A percentile compares a stretch with the other conserved stretches of the same genome.
phyloP scores from a whole-genome alignment of 768 basidiomycete species.

The Tylopilus vinaceipallidus region DNA sequence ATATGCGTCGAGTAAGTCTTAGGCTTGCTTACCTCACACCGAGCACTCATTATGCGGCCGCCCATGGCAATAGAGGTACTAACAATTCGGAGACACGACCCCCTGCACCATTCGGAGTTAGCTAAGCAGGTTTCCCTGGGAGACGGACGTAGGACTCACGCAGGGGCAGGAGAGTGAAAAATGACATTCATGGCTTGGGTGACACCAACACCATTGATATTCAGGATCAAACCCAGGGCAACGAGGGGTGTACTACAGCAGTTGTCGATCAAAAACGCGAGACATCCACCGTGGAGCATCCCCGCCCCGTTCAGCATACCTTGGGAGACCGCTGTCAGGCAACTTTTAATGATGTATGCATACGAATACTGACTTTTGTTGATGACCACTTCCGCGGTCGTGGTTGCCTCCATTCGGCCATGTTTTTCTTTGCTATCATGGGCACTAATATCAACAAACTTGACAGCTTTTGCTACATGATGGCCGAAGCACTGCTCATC shows the following conservation, averaged over 20 bases:
- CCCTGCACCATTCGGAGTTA: slow-evolving; percentile 37
- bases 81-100: slow-evolving; percentile 54
- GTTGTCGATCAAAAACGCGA: slow-evolving; percentile 74
- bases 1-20: background rate
- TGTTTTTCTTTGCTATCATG: slow-evolving; percentile 45
- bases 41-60: slow-evolving; percentile 65
- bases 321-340: slow-evolving; percentile 23
- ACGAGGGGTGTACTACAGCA: slow-evolving; percentile 70
- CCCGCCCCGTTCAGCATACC: slow-evolving; percentile 77
- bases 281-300: slow-evolving; percentile 73
- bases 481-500: slow-evolving; percentile 60
- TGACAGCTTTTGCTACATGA: slow-evolving; percentile 56
- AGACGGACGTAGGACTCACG: slow-evolving; percentile 39
- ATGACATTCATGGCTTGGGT: slow-evolving; percentile 69
- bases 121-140: slow-evolving; percentile 2
- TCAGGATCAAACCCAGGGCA: slow-evolving; percentile 58
- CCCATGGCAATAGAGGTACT: slow-evolving; percentile 67
- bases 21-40: slow-evolving; percentile 57
- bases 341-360: background rate
- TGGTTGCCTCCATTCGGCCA: slow-evolving; percentile 57
- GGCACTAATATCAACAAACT: slow-evolving; percentile 58
- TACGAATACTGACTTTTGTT: slow-evolving; percentile 48
- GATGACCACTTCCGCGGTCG: slow-evolving; percentile 60
- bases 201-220: slow-evolving; percentile 69
- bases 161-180: slow-evolving; percentile 66